Conservation (phyloP, 305 asterid species). For the Galium porrigens region DNA sequence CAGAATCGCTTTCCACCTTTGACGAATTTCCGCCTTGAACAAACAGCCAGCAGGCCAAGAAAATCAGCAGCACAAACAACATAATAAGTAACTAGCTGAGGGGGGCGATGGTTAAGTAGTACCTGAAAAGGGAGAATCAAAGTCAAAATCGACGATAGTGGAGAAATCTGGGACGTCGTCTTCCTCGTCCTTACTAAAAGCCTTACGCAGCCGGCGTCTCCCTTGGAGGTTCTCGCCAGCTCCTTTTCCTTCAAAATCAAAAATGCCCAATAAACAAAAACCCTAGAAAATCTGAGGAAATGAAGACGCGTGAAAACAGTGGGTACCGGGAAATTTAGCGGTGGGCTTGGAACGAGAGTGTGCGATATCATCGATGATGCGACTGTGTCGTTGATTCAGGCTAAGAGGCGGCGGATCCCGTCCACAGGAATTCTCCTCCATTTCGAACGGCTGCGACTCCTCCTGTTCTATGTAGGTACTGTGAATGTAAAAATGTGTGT, state of each 20-base stretch:
- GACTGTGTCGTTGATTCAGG: constrained; percentile 65
- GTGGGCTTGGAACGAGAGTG: constrained; percentile 36
- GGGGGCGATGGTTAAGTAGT: neutral
- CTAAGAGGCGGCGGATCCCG: constrained; percentile 40
- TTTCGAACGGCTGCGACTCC: constrained; percentile 10
- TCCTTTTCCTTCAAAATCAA: constrained; percentile 1
- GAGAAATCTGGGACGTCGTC: constrained; percentile 19
- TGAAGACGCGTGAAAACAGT: neutral
- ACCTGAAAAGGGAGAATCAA: constrained; percentile 27
- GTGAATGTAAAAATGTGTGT: neutral
- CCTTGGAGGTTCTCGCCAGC: constrained; percentile 6
- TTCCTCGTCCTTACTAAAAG: constrained; percentile 4
- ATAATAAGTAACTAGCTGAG: neutral
- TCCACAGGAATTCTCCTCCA: constrained; percentile 24
- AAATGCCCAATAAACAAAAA: neutral
- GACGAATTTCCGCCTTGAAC: neutral
- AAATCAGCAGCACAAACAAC: neutral
- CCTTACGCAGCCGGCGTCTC: constrained; percentile 8
- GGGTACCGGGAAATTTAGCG: constrained; percentile 6
- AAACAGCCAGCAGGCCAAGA: constrained; percentile 18
- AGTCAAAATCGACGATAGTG: constrained; percentile 19
- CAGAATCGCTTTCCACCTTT: neutral
- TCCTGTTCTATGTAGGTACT: neutral
- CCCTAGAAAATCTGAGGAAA: neutral
- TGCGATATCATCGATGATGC: constrained; percentile 40